phyloP scores from a whole-genome alignment of 352 stramenopile genomes.

The Phytophthora lateralis region DNA sequence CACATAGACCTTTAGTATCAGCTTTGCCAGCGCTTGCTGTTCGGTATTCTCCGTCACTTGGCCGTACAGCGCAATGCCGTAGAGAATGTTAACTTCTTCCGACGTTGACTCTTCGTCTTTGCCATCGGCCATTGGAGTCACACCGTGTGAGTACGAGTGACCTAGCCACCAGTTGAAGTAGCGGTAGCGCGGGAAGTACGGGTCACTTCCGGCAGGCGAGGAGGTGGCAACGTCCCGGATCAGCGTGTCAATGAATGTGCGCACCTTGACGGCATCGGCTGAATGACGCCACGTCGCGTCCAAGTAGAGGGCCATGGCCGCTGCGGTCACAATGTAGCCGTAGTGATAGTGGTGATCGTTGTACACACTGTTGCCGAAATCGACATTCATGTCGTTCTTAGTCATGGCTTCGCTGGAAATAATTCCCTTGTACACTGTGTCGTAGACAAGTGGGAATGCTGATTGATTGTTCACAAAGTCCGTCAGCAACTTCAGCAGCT shows the following conservation, averaged over 20 bases:
- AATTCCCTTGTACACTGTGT: slow-evolving; percentile 73
- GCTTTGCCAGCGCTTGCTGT: slow-evolving; percentile 44
- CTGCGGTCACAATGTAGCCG: slow-evolving; percentile 64
- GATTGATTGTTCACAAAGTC: slow-evolving; percentile 55
- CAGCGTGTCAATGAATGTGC: slow-evolving; percentile 52
- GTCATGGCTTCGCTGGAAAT: slow-evolving; percentile 58
- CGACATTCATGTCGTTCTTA: slow-evolving; percentile 71
- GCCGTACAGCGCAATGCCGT: slow-evolving; percentile 58
- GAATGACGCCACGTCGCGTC: slow-evolving; percentile 46
- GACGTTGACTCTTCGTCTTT: slow-evolving; percentile 78
- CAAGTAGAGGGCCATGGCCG: slow-evolving; percentile 54
- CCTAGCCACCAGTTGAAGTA: slow-evolving; percentile 72
- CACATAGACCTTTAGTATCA: slow-evolving; percentile 68
- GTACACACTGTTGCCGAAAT: slow-evolving; percentile 77
- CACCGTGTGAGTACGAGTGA: slow-evolving; percentile 72
- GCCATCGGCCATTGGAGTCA: slow-evolving; percentile 72
- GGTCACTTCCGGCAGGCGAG: slow-evolving; percentile 27
- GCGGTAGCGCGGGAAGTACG: slow-evolving; percentile 64
- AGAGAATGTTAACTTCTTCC: slow-evolving; percentile 76
- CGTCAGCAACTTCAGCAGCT: slow-evolving; percentile 50
- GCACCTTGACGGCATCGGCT: slow-evolving; percentile 40
- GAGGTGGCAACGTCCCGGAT: slow-evolving; percentile 59
- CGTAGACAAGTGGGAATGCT: slow-evolving; percentile 64
- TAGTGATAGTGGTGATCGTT: slow-evolving; percentile 84
- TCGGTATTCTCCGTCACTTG: slow-evolving; percentile 50